Base-by-base conservation (phyloP, 1,139 yeast genomes). In the Kodamaea alishanica region DNA sequence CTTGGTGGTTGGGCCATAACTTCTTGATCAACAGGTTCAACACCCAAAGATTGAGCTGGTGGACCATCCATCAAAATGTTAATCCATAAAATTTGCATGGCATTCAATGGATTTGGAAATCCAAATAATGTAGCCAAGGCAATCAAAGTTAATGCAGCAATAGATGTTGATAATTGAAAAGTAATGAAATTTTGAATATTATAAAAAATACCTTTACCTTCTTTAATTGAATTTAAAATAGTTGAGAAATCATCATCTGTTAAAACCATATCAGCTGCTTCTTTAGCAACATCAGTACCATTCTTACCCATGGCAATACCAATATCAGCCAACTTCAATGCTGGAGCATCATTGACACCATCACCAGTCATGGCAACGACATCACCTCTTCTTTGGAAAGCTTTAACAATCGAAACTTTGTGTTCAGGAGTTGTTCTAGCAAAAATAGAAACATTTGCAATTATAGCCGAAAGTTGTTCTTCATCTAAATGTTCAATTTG, bases 271-370 rank as follows among this genome's bases (percentile, higher is more conserved):
- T 92, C 98, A 4, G 97, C 89, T 0, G 97, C 97, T 62, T 92
- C 98, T 56, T 92, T 92, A 35, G 98, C 98, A 35, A 92, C 98
- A 62, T 92, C 98, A 1, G 98, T 92, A 43, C 98, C 98, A 64
- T 85, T 80, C 54, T 81, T 80, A 46, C 98, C 98, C 98, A 92
- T 92, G 26, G 96, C 84, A 52, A 92, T 90, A 52, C 98, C 98
- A 52, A 92, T 94, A 62, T 92, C 96, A 2, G 98, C 98, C 55
- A 90, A 73, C 61, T 92, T 92, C 54, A 92, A 75, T 5, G 98
- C 97, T n/a, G 98, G 98, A 0, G 98, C 97, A 65, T 92, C 98
- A 59, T 92, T 92, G 24, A 92, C 98, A 64, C 98, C 98, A 63
- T 92, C 98, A 49, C 98, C 98, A 8, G 97, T 92, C 98, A 92